phyloP scores from a whole-genome alignment of 768 basidiomycete species.

The Omphalotus guepiniiformis region DNA sequence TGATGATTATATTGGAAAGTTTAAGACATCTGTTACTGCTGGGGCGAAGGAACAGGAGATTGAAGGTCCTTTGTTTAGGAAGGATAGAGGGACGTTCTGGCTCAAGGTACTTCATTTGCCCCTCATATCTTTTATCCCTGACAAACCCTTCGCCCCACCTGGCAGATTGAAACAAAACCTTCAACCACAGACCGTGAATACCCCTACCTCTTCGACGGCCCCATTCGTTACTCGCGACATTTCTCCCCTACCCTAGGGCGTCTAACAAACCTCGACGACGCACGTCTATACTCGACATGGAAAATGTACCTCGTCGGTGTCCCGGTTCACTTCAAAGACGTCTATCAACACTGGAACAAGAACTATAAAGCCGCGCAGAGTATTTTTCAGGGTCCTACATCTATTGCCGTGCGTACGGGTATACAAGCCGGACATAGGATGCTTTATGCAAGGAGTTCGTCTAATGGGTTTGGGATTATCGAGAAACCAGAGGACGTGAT shows the following conservation, averaged over 20 bases:
- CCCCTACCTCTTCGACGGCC: constrained; percentile 70
- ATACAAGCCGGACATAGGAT: constrained; percentile 72
- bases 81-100: constrained; percentile 60
- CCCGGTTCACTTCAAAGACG: constrained; percentile 54
- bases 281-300: constrained; percentile 75
- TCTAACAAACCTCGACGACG: constrained; percentile 57
- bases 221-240: constrained; percentile 67
- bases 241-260: constrained; percentile 66
- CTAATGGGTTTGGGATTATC: constrained; percentile 61
- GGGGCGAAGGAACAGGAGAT: constrained; percentile 68
- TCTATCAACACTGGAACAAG: constrained; percentile 61
- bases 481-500: constrained; percentile 43
- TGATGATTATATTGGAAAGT: constrained; percentile 65
- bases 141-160: neutral
- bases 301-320: constrained; percentile 65
- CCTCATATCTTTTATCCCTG: neutral
- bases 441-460: constrained; percentile 65
- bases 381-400: constrained; percentile 61
- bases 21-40: constrained; percentile 45
- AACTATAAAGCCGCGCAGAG: constrained; percentile 65
- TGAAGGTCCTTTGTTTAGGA: constrained; percentile 44
- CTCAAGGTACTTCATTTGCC: constrained; percentile 44
- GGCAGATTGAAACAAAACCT: constrained; percentile 53
- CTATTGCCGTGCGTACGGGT: constrained; percentile 58
- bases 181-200: constrained; percentile 37